These are phyloP conservation scores for Candida piceae DNA, from an alignment of 805 yeast species.

Conservation along the genomic window DNA sequence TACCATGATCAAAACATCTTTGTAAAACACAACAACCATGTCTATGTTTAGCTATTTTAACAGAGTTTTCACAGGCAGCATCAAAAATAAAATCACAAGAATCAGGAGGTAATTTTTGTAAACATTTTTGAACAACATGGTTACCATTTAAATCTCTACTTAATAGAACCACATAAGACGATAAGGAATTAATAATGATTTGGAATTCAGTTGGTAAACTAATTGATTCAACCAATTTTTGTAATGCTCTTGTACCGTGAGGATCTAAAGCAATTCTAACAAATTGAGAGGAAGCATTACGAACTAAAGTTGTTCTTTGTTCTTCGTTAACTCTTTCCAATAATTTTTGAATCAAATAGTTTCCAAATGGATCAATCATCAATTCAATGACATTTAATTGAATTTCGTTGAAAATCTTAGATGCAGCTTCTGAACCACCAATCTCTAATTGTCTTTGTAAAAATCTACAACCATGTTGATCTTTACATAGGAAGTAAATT, in stretches of 20 bases:
- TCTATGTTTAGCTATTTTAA: slow-evolving; percentile 86
- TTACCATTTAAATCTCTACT: slow-evolving; percentile 93
- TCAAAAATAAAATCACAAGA: slow-evolving; percentile 87
- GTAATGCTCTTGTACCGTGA: slow-evolving; percentile 95
- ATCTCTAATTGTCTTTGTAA: slow-evolving; percentile 80
- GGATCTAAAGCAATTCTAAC: slow-evolving; percentile 83
- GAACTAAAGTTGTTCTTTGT: slow-evolving; percentile 66
- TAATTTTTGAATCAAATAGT: slow-evolving; percentile 86
- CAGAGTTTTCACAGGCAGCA: slow-evolving; percentile 68
- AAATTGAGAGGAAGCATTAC: slow-evolving; percentile 67
- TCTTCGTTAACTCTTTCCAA: slow-evolving; percentile 67
- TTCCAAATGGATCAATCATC: slow-evolving; percentile 97
- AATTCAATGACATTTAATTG: slow-evolving; percentile 73
- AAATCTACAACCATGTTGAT: slow-evolving; percentile 95
- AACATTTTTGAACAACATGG: slow-evolving; percentile 91
- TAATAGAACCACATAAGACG: slow-evolving; percentile 67
- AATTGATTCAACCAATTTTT: slow-evolving; percentile 83
- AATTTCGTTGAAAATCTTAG: slow-evolving; percentile 77
- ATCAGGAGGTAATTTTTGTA: slow-evolving; percentile 62
- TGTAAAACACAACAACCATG: slow-evolving; percentile 98
- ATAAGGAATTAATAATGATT: slow-evolving; percentile 33
- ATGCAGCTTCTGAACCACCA: slow-evolving; percentile 56
- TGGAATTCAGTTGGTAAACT: slow-evolving; percentile 65
- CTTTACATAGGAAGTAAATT: slow-evolving; percentile 79
- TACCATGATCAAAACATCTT: slow-evolving; percentile 90